Conservation (phyloP, 169 alveolate genomes). For the Eimeria sp. region DNA sequence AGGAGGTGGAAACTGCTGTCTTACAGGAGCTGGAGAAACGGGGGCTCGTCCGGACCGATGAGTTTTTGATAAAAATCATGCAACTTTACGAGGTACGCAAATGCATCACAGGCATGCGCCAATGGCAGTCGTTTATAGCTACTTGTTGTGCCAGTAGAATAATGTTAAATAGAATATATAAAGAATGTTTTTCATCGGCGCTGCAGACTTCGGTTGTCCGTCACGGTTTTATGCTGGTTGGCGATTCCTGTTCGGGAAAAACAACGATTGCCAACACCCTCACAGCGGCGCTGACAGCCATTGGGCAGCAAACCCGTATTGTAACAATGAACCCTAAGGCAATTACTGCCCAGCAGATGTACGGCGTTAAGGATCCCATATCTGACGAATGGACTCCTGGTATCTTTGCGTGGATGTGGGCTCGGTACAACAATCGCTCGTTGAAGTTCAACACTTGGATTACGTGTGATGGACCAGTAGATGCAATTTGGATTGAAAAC, state of each 20-base stretch:
- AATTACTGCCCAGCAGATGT: constrained; percentile 95
- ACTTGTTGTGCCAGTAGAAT: neutral
- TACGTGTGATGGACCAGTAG: constrained; percentile 98
- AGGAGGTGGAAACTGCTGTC: constrained; percentile 92
- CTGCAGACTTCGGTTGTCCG: constrained; percentile 97
- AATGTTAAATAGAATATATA: neutral
- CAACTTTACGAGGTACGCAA: constrained; percentile 90
- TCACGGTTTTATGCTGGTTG: constrained; percentile 99
- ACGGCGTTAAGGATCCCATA: constrained; percentile 94
- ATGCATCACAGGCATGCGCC: neutral
- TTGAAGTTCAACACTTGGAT: constrained; percentile 96
- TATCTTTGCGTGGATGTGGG: constrained; percentile 97
- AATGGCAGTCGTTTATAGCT: neutral
- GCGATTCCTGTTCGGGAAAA: constrained; percentile 98
- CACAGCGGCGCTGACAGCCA: constrained; percentile 93
- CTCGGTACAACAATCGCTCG: constrained; percentile 95
- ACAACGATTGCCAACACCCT: constrained; percentile 96
- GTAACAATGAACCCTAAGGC: constrained; percentile 98
- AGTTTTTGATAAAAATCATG: constrained; percentile 93
- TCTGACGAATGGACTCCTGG: constrained; percentile 99
- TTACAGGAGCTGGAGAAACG: constrained; percentile 79
- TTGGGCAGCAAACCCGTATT: constrained; percentile 91
- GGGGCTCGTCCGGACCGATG: constrained; percentile 82
- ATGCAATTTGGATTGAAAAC: constrained; percentile 98
- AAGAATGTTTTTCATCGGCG: neutral